Base-by-base conservation (phyloP, 805 yeast genomes). In the Ogataea trehalophila region DNA sequence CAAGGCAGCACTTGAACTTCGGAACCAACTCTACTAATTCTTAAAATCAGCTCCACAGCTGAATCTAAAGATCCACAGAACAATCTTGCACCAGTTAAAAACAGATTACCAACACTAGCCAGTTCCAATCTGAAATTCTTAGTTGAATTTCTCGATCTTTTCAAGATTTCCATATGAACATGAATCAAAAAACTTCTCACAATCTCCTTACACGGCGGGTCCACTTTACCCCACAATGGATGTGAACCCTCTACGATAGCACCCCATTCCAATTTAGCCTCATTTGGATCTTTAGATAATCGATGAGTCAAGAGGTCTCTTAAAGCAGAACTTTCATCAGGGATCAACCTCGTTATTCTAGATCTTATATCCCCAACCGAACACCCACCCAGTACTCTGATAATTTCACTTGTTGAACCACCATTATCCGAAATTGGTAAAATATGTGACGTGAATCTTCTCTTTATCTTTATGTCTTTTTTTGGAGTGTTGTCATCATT, bases 321-420 rank as follows among this genome's bases (percentile, higher is more conserved):
- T 34, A 76, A 52, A 0, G 60, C 60, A 14, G 49, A 59, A 40
- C 71, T 70, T 26, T 73, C 69, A 33, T 74, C 76, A 1, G 89
- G 85, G 34, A 88, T 83, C 48, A 91, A 67, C 45, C 91, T 68
- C 0, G 89, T 86, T 29, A 90, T 73, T 47, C 98, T 66, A 0
- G 96, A 87, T 42, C 97, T 70, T 2, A 91, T 74, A 61, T 91
- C 98, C 2, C 98, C 98, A 45, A 91, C 88, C 0, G 97, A 97
- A 3, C 96, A 96, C 0, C 98, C 97, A 2, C 96, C 96, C 16
- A 91, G 72, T 1, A 89, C 87, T 14, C 97, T 68, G 6, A 90
- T 73, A 22, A 91, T 77, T 65, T 91, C 97, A 26, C 95, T 84
- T 0, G 97, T 88, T 2, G 97, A 90, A 0, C 97, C 97, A 16